Base-by-base conservation (phyloP, 371 early-diverging fungal species). In the Lichtheimia ornata region DNA sequence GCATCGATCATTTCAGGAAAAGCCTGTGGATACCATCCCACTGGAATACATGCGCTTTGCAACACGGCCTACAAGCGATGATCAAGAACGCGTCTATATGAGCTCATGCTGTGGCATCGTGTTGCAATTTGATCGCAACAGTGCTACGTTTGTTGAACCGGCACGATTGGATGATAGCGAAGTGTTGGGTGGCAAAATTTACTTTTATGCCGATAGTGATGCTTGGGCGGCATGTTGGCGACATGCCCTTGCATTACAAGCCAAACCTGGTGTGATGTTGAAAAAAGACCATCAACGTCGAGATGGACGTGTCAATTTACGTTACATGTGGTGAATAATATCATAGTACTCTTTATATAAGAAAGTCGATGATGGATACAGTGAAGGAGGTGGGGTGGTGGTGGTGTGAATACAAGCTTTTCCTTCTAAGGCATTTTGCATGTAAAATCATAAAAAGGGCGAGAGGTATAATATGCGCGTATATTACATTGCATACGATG, bases 161-260 rank as follows among this genome's bases (percentile, higher is more conserved):
- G 65, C 57, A 12, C 35, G 55, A 20, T 12, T 59, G n/a, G 65
- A 64, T 4, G 58, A 57, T 25, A 18, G 52, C n/a, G 64, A 63
- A 57, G 30, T 41, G 15, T 20, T 59, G 4, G 55, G 54, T 15
- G 65, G 65, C 54, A 64, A 64, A 43, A 47, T 64, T 0, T 59
- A 59, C 44, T 15, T 59, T 20, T 59, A 50, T 41, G 59, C 65
- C 7, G 65, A 64, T 55, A 60, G 6, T n/a, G 43, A 22, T 11
- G 18, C 22, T 15, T n/a, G 41, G 17, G 44, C 60, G 20, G 18
- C 20, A 11, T 59, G 52, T 22, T 65, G 60, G 60, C 50, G 54
- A 4, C 59, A 54, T 11, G 28, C 35, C 9, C 35, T 35, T 35
- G 35, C 35, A 35, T 35, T 35, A 35, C 35, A 50, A n/a, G 50